Evolutionary conservation across 2,329 filamentous ascomycete genomes (phyloP).

Genomic region (Didymellaceae sp.): DNA sequence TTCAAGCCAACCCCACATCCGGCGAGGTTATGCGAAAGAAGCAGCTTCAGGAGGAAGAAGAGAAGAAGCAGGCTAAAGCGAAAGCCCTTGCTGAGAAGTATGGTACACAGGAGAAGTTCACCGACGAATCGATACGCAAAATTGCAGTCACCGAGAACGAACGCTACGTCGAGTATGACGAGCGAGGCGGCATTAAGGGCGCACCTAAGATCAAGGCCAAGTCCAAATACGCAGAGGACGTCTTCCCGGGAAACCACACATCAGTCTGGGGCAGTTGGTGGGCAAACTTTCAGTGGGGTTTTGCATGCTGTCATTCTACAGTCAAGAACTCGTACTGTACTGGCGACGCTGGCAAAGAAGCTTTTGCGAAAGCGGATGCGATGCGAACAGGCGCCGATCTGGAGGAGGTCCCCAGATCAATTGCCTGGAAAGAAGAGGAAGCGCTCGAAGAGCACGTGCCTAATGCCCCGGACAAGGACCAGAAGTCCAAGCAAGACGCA

Average conservation of each 20-base stretch:
- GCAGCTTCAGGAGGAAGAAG: slow-evolving; percentile 74
- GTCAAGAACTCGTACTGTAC: slow-evolving; percentile 98
- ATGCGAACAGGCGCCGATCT: slow-evolving; percentile 59
- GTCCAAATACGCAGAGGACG: slow-evolving; percentile 91
- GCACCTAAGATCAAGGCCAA: slow-evolving; percentile 75
- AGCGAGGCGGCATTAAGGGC: slow-evolving; percentile 88
- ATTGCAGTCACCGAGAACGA: slow-evolving; percentile 81
- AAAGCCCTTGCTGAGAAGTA: slow-evolving; percentile 82
- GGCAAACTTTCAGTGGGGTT: slow-evolving; percentile 94
- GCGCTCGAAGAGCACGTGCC: slow-evolving; percentile 51
- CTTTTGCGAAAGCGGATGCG: slow-evolving; percentile 77
- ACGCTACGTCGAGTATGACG: slow-evolving; percentile 91
- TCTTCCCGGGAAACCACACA: slow-evolving; percentile 88
- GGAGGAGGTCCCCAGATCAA: slow-evolving; percentile 49
- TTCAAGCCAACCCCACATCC: slow-evolving; percentile 95
- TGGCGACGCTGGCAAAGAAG: slow-evolving; percentile 82
- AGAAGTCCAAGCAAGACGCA: slow-evolving; percentile 51
- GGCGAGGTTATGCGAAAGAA: slow-evolving; percentile 85
- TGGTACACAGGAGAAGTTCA: slow-evolving; percentile 69
- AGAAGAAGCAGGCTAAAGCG: slow-evolving; percentile 70
- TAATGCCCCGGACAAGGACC: slow-evolving; percentile 51
- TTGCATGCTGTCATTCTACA: slow-evolving; percentile 90
- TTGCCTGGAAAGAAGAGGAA: slow-evolving; percentile 54
- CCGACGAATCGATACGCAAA: slow-evolving; percentile 68
- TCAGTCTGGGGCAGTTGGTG: slow-evolving; percentile 98